Base-by-base conservation (phyloP, 2,329 filamentous ascomycete species). In the Bipolaris bicolor region DNA sequence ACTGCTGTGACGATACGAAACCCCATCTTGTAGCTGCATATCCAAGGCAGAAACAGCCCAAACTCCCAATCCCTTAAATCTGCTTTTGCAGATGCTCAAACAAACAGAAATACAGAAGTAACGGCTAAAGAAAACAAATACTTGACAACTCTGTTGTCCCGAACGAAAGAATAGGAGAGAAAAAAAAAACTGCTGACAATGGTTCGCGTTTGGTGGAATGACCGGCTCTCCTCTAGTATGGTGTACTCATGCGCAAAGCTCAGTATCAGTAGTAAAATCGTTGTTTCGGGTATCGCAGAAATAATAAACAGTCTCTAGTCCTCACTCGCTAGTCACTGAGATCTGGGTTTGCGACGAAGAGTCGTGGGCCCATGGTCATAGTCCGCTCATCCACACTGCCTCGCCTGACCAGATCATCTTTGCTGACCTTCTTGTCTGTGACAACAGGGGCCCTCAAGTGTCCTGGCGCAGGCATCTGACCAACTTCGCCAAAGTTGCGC, bases 331-430 rank as follows among this genome's bases (percentile, higher is more conserved):
- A 82, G 65, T 82, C 80, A 68, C 79, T 81, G 59, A 80, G 85
- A 76, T 95, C 91, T 16, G 91, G 91, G 76, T 96, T 96, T 67
- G 91, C 91, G 71, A 96, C 92, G 76, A 90, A 95, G 57, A 96
- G 83, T 61, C 91, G 85, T 47, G 86, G 83, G 55, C 79, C 81
- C 74, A 95, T 88, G 1, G 90, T 93, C 77, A 87, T 88, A 5
- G 89, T 90, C 69, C 90, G 83, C 76, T 95, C 91, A 72, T 95
- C 91, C 47, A 96, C 90, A 71, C 91, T 95, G 55, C 91, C 91
- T 69, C 90, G 83, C 66, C 91, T 83, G 68, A 83, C 84, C 53
- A 96, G 80, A 61, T 94, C 91, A 22, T 92, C 90, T 3, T 85
- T 82, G 20, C 48, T 57, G 51, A 82, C 87, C 78, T 86, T 88